Evolutionary conservation across 768 basidiomycete species (phyloP).

Genomic region (Xerocomus brunneocitrinus): DNA sequence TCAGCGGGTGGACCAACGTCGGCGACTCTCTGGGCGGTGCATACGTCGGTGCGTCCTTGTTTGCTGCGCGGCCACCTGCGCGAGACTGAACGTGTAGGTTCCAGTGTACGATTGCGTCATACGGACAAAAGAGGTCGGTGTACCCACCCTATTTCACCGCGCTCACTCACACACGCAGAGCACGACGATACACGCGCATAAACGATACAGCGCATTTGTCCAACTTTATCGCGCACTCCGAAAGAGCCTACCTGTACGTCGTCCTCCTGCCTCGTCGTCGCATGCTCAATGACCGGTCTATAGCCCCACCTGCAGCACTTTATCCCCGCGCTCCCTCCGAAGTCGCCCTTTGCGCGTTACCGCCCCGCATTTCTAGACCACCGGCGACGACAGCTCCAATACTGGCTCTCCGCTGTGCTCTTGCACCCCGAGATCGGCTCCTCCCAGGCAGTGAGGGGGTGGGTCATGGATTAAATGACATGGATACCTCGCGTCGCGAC

Average conservation of each 20-base stretch:
- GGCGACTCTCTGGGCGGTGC: conserved; percentile 61
- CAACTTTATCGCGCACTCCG: conserved; percentile 46
- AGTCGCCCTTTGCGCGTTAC: conserved; percentile 62
- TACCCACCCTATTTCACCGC: background rate
- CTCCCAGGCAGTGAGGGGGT: conserved; percentile 51
- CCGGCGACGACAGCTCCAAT: conserved; percentile 54
- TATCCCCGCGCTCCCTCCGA: conserved; percentile 62
- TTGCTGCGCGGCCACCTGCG: too few relatives aligned
- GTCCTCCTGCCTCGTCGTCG: background rate
- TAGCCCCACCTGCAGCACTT: conserved; percentile 44
- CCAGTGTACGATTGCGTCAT: conserved; percentile 69
- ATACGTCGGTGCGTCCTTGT: conserved; percentile 49
- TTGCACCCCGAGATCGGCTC: conserved; percentile 70
- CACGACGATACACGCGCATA: conserved; percentile 60
- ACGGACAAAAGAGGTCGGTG: conserved; percentile 54
- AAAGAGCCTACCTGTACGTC: conserved; percentile 49
- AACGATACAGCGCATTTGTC: conserved; percentile 64
- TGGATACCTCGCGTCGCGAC: background rate
- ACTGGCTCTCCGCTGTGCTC: conserved; percentile 61
- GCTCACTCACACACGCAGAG: conserved; percentile 32
- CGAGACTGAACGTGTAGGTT: background rate
- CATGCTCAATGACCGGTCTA: background rate
- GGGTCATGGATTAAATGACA: conserved; percentile 47
- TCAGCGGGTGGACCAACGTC: conserved; percentile 69
- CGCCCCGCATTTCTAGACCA: conserved; percentile 64